These are phyloP conservation scores for Penicillium sp. DNA, from an alignment of 2,329 filamentous ascomycete genomes.

Conservation along the genomic window DNA sequence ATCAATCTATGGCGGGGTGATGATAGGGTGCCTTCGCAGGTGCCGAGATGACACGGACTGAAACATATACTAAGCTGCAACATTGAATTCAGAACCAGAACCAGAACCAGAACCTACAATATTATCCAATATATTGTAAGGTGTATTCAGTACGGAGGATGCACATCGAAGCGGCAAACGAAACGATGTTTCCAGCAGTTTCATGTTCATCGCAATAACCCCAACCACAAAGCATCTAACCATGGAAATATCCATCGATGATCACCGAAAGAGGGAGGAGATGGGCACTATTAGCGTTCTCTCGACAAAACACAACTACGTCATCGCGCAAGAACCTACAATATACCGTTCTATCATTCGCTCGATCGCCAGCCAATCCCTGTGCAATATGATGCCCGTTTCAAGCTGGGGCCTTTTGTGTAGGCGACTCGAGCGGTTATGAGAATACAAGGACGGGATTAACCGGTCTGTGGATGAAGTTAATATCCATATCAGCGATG, in stretches of 20 bases:
- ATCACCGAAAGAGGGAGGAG: neutral
- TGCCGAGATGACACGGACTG: neutral
- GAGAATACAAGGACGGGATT: neutral
- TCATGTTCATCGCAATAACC: conserved; percentile 3
- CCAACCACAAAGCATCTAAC: neutral
- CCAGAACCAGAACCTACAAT: neutral
- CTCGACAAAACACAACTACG: neutral
- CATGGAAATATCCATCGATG: neutral
- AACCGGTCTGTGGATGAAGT: neutral
- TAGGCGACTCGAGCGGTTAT: neutral
- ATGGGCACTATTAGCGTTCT: neutral
- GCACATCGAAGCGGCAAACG: neutral
- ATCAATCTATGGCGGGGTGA: neutral
- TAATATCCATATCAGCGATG: neutral
- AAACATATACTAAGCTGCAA: neutral
- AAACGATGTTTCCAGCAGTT: neutral
- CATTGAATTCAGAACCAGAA: too few relatives aligned
- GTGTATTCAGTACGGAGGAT: neutral
- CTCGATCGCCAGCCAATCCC: neutral
- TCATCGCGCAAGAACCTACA: neutral
- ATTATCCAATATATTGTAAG: neutral
- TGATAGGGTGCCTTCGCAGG: neutral
- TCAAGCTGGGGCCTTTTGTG: neutral
- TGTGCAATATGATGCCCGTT: neutral
- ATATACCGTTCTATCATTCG: neutral